phyloP scores from a whole-genome alignment of 2,329 filamentous ascomycete species.

The Pseudomassariella vexata region DNA sequence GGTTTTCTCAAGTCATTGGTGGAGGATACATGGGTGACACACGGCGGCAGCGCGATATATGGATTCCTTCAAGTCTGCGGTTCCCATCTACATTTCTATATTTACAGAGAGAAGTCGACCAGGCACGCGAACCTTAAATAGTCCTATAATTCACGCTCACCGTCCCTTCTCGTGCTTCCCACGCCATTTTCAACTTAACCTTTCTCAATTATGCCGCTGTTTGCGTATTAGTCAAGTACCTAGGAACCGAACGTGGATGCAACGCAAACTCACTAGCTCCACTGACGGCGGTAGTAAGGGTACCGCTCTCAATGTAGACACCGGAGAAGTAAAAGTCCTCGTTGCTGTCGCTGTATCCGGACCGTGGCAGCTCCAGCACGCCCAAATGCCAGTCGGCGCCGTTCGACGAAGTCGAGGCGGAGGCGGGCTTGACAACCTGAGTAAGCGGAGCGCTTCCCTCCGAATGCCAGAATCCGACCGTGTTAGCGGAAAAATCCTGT shows the following conservation, averaged over 20 bases:
- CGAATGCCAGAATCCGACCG: conserved; percentile 66
- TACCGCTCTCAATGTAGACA: conserved; percentile 62
- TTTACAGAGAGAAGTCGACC: no score
- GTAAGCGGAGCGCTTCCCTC: conserved; percentile 52
- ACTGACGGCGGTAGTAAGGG: conserved; percentile 28
- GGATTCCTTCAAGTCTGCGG: no score
- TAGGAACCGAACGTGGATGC: no score
- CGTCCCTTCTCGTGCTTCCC: no score
- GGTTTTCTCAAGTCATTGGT: no score
- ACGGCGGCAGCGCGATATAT: no score
- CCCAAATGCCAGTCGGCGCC: conserved; percentile 68
- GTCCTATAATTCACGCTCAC: no score
- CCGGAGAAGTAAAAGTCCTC: conserved; percentile 72
- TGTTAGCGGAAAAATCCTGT: conserved; percentile 53
- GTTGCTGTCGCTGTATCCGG: conserved; percentile 44
- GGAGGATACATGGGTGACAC: no score
- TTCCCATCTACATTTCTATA: no score
- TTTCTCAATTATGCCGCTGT: no score
- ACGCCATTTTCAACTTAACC: no score
- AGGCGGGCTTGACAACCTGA: conserved; percentile 54
- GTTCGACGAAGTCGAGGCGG: conserved; percentile 37
- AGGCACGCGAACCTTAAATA: background rate
- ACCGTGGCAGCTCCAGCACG: conserved; percentile 58
- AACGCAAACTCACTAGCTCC: conserved; percentile 16
- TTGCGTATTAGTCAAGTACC: no score